phyloP scores from a whole-genome alignment of 164 flowering plant species.

The Stephania yunnanensis region DNA sequence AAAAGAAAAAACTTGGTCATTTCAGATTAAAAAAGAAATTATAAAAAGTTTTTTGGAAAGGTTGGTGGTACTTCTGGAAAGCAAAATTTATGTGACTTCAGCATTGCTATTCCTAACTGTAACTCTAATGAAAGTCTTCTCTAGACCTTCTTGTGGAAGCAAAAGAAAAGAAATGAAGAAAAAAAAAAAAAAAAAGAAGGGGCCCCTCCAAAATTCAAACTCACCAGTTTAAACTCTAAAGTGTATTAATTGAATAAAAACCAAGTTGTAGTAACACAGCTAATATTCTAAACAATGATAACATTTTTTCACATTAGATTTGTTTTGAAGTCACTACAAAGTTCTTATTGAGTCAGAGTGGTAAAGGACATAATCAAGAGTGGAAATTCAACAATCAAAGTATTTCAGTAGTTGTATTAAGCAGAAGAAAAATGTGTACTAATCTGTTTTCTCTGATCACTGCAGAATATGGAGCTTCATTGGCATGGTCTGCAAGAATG shows the following conservation, averaged over 20 bases:
- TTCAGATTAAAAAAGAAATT: not conserved
- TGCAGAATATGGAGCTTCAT: slow-evolving; percentile 49
- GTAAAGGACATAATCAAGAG: not conserved
- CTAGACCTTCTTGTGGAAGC: not conserved
- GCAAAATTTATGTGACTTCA: not conserved
- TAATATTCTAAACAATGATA: not conserved
- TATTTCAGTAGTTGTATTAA: not conserved
- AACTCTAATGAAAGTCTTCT: not conserved
- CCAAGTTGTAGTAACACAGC: not conserved
- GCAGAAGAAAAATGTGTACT: slow-evolving; percentile 1
- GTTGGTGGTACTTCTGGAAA: not conserved
- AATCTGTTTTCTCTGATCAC: not conserved
- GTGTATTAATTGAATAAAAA: not conserved
- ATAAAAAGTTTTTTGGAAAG: not conserved
- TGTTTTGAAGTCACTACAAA: not conserved
- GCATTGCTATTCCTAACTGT: not conserved
- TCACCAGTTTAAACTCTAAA: not conserved
- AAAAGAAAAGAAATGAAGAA: not conserved
- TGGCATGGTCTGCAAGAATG: slow-evolving; percentile 80
- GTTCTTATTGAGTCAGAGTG: not conserved
- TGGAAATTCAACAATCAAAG: not conserved
- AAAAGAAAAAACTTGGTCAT: not conserved
- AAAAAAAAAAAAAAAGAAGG: not conserved
- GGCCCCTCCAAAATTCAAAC: not conserved
- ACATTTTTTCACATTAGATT: not conserved